These are phyloP conservation scores for Myxozyma geophila DNA, from an alignment of 805 yeast species.

Conservation along the genomic window DNA sequence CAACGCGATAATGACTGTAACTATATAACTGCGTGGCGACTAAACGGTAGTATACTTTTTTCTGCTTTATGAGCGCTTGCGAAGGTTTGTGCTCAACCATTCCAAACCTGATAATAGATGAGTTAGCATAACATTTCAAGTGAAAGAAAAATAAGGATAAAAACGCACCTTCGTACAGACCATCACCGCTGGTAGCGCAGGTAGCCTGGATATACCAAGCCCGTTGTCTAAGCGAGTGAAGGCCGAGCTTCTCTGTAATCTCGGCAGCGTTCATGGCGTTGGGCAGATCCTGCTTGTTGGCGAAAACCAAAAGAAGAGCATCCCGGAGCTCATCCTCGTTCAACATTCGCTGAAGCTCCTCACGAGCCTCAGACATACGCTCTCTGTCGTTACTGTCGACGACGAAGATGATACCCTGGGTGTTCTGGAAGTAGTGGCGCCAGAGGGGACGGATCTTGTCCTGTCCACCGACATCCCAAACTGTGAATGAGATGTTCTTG, in stretches of 20 bases:
- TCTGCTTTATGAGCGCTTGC: slow-evolving; percentile 35
- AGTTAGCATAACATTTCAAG: slow-evolving; percentile 13
- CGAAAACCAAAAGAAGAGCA: slow-evolving; percentile 80
- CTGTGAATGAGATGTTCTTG: slow-evolving; percentile 80
- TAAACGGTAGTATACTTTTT: slow-evolving; percentile 8
- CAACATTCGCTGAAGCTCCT: slow-evolving; percentile 75
- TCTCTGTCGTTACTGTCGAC: slow-evolving; percentile 78
- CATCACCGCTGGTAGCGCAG: slow-evolving; percentile 87
- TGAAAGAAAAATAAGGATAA: not conserved
- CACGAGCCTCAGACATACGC: slow-evolving; percentile 76
- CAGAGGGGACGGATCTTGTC: slow-evolving; percentile 88
- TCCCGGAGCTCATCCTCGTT: slow-evolving; percentile 82
- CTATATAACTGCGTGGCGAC: slow-evolving; percentile 12
- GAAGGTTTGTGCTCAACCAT: slow-evolving; percentile 37
- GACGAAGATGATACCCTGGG: slow-evolving; percentile 88
- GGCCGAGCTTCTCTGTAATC: slow-evolving; percentile 70
- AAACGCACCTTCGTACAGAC: slow-evolving; percentile 70
- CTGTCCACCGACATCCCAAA: slow-evolving; percentile 97
- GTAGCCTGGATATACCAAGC: slow-evolving; percentile 92
- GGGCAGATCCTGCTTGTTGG: slow-evolving; percentile 82
- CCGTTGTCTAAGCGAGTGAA: slow-evolving; percentile 67
- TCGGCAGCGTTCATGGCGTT: slow-evolving; percentile 78
- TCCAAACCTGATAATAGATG: slow-evolving; percentile 26
- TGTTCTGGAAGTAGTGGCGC: slow-evolving; percentile 94
- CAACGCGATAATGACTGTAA: slow-evolving; percentile 28